Percentiles rank a stretch among this genome's conserved stretches.
Conservation (phyloP, 768 basidiomycete genomes). For the Flagelloscypha sp. region DNA sequence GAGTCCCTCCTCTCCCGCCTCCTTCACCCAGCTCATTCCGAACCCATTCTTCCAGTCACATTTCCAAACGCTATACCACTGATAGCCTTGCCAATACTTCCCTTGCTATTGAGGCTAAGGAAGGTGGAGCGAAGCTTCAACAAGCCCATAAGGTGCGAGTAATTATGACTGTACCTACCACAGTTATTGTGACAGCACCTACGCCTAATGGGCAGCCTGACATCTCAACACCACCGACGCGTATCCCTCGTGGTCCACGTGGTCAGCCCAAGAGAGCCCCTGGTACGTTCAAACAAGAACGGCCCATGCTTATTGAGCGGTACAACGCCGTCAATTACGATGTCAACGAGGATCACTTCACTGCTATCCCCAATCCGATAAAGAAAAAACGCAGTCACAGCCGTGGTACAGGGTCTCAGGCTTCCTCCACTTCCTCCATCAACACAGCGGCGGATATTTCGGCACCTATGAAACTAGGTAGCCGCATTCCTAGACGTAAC, state of each 20-base stretch:
- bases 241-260: constrained; percentile 38
- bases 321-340: constrained; percentile 6
- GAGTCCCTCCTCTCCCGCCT: constrained; percentile 20
- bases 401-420: constrained; percentile 19
- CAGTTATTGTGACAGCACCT: constrained; percentile 46
- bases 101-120: constrained; percentile 9
- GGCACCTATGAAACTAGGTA: neutral
- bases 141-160: constrained; percentile 34
- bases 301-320: constrained; percentile 19
- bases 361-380: constrained; percentile 1
- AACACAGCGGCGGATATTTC: neutral
- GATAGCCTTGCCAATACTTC: constrained; percentile 8
- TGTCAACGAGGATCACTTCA: constrained; percentile 1
- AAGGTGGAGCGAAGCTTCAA: constrained; percentile 11
- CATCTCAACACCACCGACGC: constrained; percentile 18
- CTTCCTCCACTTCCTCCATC: constrained; percentile 16
- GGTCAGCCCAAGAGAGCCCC: constrained; percentile 23
- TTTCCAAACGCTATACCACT: too few relatives aligned
- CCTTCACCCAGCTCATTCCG: too few relatives aligned
- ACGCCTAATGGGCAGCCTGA: constrained; percentile 29
- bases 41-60: too few relatives aligned
- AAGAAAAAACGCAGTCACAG: constrained; percentile 1
- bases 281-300: constrained; percentile 17
- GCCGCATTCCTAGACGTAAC: neutral
- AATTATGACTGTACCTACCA: constrained; percentile 39